A percentile compares a stretch with the other conserved stretches of the same genome.
These are phyloP conservation scores for Globisporangium polare DNA, from an alignment of 352 stramenopile genomes.

Conservation along the genomic window DNA sequence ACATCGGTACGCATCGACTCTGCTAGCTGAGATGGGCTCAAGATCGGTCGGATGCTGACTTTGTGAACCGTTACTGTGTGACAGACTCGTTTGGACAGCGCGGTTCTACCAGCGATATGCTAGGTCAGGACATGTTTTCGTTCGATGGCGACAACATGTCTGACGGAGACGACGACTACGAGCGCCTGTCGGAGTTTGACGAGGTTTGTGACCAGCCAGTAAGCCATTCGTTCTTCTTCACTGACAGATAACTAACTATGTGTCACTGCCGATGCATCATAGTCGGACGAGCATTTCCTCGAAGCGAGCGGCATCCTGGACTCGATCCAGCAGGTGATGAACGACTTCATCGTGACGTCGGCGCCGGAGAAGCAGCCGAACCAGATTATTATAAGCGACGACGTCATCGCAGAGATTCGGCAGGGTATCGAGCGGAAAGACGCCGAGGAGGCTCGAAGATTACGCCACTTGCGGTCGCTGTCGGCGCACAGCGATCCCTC, in stretches of 20 bases:
- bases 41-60: neutral
- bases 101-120: slow-evolving; percentile 28
- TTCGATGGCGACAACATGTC: slow-evolving; percentile 40
- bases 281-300: slow-evolving; percentile 72
- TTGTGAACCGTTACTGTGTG: no score
- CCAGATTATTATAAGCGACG: slow-evolving; percentile 62
- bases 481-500: slow-evolving; percentile 17
- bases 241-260: neutral
- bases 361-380: slow-evolving; percentile 30
- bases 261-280: no score
- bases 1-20: slow-evolving; percentile 9
- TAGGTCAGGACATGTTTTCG: slow-evolving; percentile 31
- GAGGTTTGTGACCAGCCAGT: slow-evolving; percentile 29
- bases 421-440: slow-evolving; percentile 33
- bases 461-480: slow-evolving; percentile 27
- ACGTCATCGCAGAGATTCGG: slow-evolving; percentile 64
- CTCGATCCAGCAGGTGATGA: slow-evolving; percentile 81
- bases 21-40: neutral
- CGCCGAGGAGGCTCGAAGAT: slow-evolving; percentile 21
- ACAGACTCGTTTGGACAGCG: slow-evolving; percentile 44
- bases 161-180: slow-evolving; percentile 45
- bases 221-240: neutral
- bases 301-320: slow-evolving; percentile 75
- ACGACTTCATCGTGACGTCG: slow-evolving; percentile 37
- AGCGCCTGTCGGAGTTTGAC: slow-evolving; percentile 70